Conservation (phyloP, 2,329 filamentous ascomycete species). For the Taxawa tesnikishii region DNA sequence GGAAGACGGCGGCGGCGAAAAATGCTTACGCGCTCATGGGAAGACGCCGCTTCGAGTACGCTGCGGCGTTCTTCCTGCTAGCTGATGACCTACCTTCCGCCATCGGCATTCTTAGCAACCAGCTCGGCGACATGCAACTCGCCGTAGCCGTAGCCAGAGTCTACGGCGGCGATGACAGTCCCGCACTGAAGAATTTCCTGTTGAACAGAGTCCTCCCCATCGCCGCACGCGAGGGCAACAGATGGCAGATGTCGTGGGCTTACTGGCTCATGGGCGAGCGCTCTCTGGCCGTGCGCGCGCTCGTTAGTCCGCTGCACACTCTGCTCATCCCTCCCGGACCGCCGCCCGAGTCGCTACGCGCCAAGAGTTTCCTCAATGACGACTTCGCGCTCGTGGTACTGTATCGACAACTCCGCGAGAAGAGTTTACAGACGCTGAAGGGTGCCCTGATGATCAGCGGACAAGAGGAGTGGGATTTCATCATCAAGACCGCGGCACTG, state of each 20-base stretch:
- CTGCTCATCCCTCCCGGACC: slow-evolving; percentile 58
- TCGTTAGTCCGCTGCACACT: slow-evolving; percentile 58
- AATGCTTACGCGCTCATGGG: slow-evolving; percentile 94
- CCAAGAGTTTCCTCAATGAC: slow-evolving; percentile 74
- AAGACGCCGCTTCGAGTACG: slow-evolving; percentile 84
- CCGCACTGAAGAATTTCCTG: slow-evolving; percentile 60
- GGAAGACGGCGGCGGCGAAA: slow-evolving; percentile 82
- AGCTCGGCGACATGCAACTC: slow-evolving; percentile 78
- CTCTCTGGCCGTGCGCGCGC: slow-evolving; percentile 70
- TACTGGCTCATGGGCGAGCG: slow-evolving; percentile 80
- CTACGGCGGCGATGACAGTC: slow-evolving; percentile 74
- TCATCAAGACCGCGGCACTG: slow-evolving; percentile 60
- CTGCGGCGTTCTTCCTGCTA: slow-evolving; percentile 88
- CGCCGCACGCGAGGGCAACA: slow-evolving; percentile 70
- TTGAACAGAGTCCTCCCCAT: slow-evolving; percentile 67
- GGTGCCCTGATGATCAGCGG: slow-evolving; percentile 75
- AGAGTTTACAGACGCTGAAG: slow-evolving; percentile 68
- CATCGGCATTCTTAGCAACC: slow-evolving; percentile 72
- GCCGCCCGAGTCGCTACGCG: slow-evolving; percentile 48
- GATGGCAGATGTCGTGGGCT: slow-evolving; percentile 91
- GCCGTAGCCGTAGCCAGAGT: slow-evolving; percentile 79
- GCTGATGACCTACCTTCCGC: slow-evolving; percentile 78
- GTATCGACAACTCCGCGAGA: slow-evolving; percentile 74
- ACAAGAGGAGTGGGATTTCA: slow-evolving; percentile 75
- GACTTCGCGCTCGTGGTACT: slow-evolving; percentile 81